Evolutionary conservation across 805 yeast species (phyloP).

Genomic region (Starmerella floris): DNA sequence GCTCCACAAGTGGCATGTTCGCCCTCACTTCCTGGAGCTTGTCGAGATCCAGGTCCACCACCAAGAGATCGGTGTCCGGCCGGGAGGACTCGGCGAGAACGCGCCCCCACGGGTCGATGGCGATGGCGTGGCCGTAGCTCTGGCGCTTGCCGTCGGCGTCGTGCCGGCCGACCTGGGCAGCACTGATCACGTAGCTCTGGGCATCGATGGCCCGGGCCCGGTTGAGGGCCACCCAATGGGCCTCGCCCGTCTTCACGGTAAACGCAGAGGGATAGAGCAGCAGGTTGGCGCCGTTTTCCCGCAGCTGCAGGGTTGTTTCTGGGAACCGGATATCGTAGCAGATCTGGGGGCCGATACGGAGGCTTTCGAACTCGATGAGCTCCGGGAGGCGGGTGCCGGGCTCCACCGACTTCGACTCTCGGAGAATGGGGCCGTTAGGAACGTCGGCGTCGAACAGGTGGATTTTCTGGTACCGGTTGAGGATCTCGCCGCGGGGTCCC

Average conservation of each 20-base stretch:
- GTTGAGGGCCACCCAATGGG: conserved; percentile 78
- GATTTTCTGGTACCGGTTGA: conserved; percentile 64
- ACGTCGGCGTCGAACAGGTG: conserved; percentile 85
- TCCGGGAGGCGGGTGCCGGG: conserved; percentile 78
- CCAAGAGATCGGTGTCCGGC: conserved; percentile 64
- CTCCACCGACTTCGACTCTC: conserved; percentile 68
- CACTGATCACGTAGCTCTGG: conserved; percentile 75
- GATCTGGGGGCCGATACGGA: conserved; percentile 53
- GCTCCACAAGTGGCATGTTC: conserved; percentile 56
- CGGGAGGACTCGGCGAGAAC: conserved; percentile 66
- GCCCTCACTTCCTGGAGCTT: conserved; percentile 42
- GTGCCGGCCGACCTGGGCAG: conserved; percentile 78
- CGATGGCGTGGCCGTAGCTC: conserved; percentile 76
- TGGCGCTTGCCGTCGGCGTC: conserved; percentile 50
- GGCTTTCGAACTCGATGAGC: conserved; percentile 48
- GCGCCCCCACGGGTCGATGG: conserved; percentile 88
- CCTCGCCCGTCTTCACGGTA: conserved; percentile 78
- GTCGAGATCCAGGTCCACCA: conserved; percentile 56
- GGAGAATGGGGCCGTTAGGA: conserved; percentile 61
- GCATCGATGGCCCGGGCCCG: conserved; percentile 78
- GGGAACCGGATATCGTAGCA: conserved; percentile 94
- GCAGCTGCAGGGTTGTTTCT: conserved; percentile 42
- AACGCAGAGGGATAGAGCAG: conserved; percentile 84
- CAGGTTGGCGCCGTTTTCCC: conserved; percentile 61
- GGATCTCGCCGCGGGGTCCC: conserved; percentile 46